Conservation (phyloP, 2,329 filamentous ascomycete genomes). For the Venturia carpophila region DNA sequence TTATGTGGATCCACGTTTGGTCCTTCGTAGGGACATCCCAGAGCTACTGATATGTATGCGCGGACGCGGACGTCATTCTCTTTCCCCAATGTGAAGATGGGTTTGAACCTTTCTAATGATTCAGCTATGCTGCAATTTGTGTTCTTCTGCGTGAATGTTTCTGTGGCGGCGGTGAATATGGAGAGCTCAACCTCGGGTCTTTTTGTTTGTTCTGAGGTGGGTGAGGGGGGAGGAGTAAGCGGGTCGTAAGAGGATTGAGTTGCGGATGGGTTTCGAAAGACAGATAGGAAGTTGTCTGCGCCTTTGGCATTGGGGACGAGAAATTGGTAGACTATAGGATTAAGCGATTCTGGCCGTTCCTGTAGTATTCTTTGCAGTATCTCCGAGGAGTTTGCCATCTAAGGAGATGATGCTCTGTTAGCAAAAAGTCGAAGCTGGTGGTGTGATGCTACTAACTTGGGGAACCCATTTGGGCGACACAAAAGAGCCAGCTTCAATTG, state of each 20-base stretch:
- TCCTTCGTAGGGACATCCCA: constrained; percentile 71
- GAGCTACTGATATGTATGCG: constrained; percentile 72
- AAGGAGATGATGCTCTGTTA: background rate
- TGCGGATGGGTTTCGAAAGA: constrained; percentile 40
- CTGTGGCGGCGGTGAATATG: constrained; percentile 75
- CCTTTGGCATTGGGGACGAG: constrained; percentile 72
- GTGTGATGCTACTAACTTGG: constrained; percentile 45
- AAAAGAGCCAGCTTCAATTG: constrained; percentile 76
- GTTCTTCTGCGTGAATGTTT: constrained; percentile 72
- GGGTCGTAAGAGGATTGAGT: constrained; percentile 38
- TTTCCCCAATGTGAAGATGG: constrained; percentile 63
- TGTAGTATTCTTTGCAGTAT: constrained; percentile 63
- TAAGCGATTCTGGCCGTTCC: constrained; percentile 45
- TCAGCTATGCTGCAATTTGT: constrained; percentile 72
- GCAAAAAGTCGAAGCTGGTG: background rate
- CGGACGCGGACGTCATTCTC: constrained; percentile 58
- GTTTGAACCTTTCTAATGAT: constrained; percentile 61
- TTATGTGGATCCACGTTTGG: constrained; percentile 51
- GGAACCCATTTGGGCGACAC: constrained; percentile 80
- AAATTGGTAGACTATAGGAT: constrained; percentile 65
- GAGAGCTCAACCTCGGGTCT: constrained; percentile 56
- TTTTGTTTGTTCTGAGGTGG: constrained; percentile 21
- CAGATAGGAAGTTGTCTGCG: constrained; percentile 52
- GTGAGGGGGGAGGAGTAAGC: constrained; percentile 36
- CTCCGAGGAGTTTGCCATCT: constrained; percentile 74